Base-by-base conservation (phyloP, 2,329 filamentous ascomycete species). In the Metarhizium album region DNA sequence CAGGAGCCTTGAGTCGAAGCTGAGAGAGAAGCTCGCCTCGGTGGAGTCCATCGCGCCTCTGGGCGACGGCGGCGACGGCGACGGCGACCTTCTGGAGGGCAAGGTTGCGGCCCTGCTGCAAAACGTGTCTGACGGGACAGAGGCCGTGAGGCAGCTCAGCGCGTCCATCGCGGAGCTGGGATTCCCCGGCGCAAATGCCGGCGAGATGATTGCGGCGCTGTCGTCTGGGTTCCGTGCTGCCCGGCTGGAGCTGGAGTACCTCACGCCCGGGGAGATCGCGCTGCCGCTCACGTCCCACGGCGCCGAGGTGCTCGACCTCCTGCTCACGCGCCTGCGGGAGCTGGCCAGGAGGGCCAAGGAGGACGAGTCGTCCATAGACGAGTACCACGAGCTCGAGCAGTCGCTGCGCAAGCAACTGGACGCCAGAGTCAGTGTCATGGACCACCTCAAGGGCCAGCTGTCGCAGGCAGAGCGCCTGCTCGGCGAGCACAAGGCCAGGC, bases 181-280 rank as follows among this genome's bases (percentile, higher is more conserved):
- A 5, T 83, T 83, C 55, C 60, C 66, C 0, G 73, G 74, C 1
- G 54, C 57, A 6, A 73, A 78, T 53, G 70, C 73, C 0, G 50
- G 64, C n/a, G 72, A 74, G n/a, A 71, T 77, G 51, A 59, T 83
- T 7, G 54, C 66, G 1, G 69, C 73, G 0, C 69, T 84, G 13
- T 61, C 70, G 0, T 54, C 67, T 2, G 70, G 74, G 2, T 77
- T 84, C 64, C 75, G 79, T 20, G 63, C 74, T 2, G 80, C 79
- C 1, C 73, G 80, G 1, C 65, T 83, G 0, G 79, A 83, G 56
- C 72, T 83, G 2, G 80, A 83, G 61, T 82, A 82, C 58, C 70
- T 83, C 20, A 76, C 73, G 0, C 80, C 80, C 0, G 80, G 79
- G 5, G 80, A 83, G 59, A 66, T 75, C n/a, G 58, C 70, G 0